A percentile compares a stretch with the other conserved stretches of the same genome.
phyloP scores from a whole-genome alignment of 768 basidiomycete species.

The Boletus coccyginus region DNA sequence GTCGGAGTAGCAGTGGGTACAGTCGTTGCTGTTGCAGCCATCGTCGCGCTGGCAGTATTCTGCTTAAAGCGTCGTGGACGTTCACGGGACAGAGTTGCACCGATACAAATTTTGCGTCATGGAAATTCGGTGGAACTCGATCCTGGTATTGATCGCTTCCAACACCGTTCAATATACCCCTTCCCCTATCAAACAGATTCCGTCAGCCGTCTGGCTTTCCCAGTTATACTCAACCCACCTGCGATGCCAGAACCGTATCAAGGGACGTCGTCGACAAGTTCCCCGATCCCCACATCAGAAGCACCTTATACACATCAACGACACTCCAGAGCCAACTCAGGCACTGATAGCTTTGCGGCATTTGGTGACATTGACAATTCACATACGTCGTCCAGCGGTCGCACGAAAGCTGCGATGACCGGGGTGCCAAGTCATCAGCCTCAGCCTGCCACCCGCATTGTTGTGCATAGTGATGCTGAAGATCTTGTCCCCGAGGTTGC shows the following conservation, averaged over 20 bases:
- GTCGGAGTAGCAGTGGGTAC: conserved; percentile 49
- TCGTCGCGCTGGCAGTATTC: conserved; percentile 51
- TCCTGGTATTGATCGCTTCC: conserved; percentile 16
- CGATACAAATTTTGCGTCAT: conserved; percentile 29
- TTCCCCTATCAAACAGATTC: conserved; percentile 29
- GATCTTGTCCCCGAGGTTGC: conserved; percentile 46
- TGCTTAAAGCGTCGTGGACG: conserved; percentile 36
- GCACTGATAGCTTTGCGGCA: conserved; percentile 17
- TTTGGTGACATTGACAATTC: conserved; percentile 16
- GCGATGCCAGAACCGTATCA: background rate
- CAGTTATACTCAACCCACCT: conserved; percentile 1
- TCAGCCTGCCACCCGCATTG: conserved; percentile 48
- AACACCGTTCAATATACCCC: conserved; percentile 37
- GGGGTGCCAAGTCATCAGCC: conserved; percentile 38
- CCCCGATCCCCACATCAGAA: conserved; percentile 11
- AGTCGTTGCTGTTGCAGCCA: conserved; percentile 50
- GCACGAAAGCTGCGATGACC: conserved; percentile 55
- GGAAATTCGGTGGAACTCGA: conserved; percentile 41
- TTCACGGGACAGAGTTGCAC: conserved; percentile 30
- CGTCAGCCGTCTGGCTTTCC: conserved; percentile 13
- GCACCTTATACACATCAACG: background rate
- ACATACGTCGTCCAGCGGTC: conserved; percentile 38
- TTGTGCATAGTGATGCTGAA: conserved; percentile 69
- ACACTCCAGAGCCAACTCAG: conserved; percentile 20
- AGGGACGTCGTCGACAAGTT: conserved; percentile 1